Evolutionary conservation across 2,329 filamentous ascomycete species (phyloP), one percentile per base, ranked within the genome.

Genomic region (Botrytis byssoidea): DNA sequence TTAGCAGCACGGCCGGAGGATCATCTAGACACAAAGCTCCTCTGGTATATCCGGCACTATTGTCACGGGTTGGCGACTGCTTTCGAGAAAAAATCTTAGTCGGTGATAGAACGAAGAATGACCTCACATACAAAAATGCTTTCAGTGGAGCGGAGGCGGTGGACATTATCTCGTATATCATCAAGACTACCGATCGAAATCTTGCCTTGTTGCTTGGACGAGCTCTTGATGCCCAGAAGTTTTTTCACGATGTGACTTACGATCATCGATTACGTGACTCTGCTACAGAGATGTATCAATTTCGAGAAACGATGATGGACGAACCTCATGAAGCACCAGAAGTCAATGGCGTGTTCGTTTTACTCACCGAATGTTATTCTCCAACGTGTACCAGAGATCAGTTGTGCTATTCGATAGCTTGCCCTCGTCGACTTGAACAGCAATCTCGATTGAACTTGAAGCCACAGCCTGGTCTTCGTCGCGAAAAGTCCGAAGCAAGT

Each of bases 231-330:
- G 96, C 96, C 37, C 96, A 99, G 81, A 98, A 98, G 82, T 98
- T 97, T 85, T 99, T 99, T 82, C 96, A 99, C 84, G 96, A 99
- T 86, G 96, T 98, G 69, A 98, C 95, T 0, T 99, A 99, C 83
- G 95, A 98, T 79, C 96, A 99, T 83, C 90, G 96, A 66, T 85
- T 99, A 79, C 92, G 96, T 83, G 96, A 99, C 83, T 97, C 95
- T n/a, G 89, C 91, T 59, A 92, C 91, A 70, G 96, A 99, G 83
- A 93, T 99, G 82, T 99, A 98, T 82, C 95, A 98, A 81, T 99
- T 99, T 83, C 91, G 93, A 78, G 95, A 98, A 84, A 97, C 92
- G 4, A 87, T 98, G 82, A 92, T 95, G 84, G 95, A 98, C 71
- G 90, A 93, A 78, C 85, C 85, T n/a, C 92, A 94, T 77, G 89